phyloP scores from a whole-genome alignment of 108 stramenopile species.

The Nitzschia sp. region DNA sequence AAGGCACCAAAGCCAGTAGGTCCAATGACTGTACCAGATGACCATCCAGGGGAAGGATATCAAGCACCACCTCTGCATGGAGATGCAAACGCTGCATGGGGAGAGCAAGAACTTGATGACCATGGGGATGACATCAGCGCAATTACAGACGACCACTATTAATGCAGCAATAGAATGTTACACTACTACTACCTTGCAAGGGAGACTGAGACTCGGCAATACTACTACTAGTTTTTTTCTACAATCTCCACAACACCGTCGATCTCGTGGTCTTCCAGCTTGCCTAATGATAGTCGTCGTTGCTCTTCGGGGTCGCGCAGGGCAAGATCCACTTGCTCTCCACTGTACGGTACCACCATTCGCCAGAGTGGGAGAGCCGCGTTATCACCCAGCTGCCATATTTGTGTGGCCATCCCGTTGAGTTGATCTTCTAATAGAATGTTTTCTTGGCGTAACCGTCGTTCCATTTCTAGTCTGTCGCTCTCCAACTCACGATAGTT shows the following conservation, averaged over 20 bases:
- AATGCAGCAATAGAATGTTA: constrained; percentile 1
- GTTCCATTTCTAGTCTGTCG: constrained; percentile 59
- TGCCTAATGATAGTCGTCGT: constrained; percentile 12
- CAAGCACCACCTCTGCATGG: background rate
- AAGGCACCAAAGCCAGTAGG: background rate
- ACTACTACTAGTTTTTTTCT: background rate
- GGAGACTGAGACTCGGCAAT: no score
- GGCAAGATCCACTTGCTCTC: constrained; percentile 18
- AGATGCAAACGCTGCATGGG: background rate
- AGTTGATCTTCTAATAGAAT: constrained; percentile 55
- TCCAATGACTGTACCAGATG: background rate
- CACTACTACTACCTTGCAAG: background rate
- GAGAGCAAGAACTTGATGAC: constrained; percentile 6
- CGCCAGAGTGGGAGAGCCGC: constrained; percentile 19
- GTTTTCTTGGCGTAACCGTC: constrained; percentile 60
- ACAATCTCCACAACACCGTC: constrained; percentile 8
- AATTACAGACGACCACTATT: constrained; percentile 37
- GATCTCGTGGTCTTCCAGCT: constrained; percentile 21
- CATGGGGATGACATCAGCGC: constrained; percentile 50
- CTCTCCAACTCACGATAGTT: constrained; percentile 58
- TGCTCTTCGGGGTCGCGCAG: constrained; percentile 2
- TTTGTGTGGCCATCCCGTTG: constrained; percentile 67
- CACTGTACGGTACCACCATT: constrained; percentile 19
- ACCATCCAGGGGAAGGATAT: background rate
- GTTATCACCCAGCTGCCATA: constrained; percentile 79